Conservation (phyloP, 192 early-diverging fungal genomes). For the Entomortierella parvispora region DNA sequence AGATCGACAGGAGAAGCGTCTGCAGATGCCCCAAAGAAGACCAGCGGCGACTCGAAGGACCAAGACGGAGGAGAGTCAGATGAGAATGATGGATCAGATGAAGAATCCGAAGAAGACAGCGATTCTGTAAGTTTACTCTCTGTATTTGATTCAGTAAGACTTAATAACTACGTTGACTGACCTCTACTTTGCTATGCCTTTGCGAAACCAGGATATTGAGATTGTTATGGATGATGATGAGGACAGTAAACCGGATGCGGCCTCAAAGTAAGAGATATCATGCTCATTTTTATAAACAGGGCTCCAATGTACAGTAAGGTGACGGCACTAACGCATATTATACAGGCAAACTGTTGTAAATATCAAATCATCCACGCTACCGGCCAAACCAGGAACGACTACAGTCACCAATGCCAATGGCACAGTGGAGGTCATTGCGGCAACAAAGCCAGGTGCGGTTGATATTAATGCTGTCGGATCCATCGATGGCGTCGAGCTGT, state of each 20-base stretch:
- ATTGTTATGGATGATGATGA: slow-evolving; percentile 74
- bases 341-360: slow-evolving; percentile 56
- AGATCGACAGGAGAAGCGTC: background rate
- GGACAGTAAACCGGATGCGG: slow-evolving; percentile 20
- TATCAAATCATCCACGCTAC: slow-evolving; percentile 53
- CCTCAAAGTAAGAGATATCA: slow-evolving; percentile 27
- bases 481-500: slow-evolving; percentile 84
- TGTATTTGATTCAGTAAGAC: background rate
- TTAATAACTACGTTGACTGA: no score
- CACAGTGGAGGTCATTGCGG: slow-evolving; percentile 50
- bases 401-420: slow-evolving; percentile 50
- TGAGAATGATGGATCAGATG: slow-evolving; percentile 60
- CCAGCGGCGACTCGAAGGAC: slow-evolving; percentile 3
- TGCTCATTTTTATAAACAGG: no score
- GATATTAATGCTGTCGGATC: slow-evolving; percentile 80
- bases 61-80: slow-evolving; percentile 42
- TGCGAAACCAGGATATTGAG: slow-evolving; percentile 68
- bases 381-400: slow-evolving; percentile 45
- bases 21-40: background rate
- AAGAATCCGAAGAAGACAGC: slow-evolving; percentile 66
- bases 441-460: slow-evolving; percentile 55
- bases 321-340: no score
- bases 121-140: slow-evolving; percentile 64
- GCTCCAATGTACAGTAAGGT: no score
- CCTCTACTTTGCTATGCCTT: background rate